A percentile compares a stretch with the other conserved stretches of the same genome.
phyloP scores from a whole-genome alignment of 108 stramenopile species.

The Epithemia pelagica region DNA sequence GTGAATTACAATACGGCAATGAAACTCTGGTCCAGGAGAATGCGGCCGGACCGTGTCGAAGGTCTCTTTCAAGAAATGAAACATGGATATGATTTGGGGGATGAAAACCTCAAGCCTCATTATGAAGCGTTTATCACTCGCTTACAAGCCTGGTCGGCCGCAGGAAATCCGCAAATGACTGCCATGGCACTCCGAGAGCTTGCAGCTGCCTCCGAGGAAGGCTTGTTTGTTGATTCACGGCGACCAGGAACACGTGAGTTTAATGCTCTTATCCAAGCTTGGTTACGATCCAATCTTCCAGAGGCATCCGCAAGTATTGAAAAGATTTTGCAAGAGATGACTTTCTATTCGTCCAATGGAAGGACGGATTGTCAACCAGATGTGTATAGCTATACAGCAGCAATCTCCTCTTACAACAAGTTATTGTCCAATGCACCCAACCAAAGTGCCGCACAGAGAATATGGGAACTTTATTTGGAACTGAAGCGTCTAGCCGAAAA shows the following conservation, averaged over 20 bases:
- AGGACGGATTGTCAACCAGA: background rate
- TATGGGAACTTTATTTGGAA: background rate
- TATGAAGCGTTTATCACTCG: background rate
- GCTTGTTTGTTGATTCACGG: background rate
- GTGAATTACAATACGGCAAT: background rate
- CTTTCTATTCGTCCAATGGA: background rate
- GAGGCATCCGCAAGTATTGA: background rate
- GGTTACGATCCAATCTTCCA: background rate
- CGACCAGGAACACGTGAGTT: background rate
- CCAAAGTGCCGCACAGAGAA: background rate
- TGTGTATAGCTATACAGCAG: background rate
- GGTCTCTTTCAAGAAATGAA: background rate
- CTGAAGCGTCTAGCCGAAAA: background rate
- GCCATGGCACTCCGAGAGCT: background rate
- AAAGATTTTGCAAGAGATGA: background rate
- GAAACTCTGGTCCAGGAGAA: background rate
- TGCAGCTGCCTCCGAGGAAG: background rate
- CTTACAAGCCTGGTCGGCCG: conserved; percentile 1
- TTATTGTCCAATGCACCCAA: background rate
- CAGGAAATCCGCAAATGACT: background rate
- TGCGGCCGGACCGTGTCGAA: background rate
- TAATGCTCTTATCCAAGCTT: background rate
- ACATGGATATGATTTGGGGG: background rate
- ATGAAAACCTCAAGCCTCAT: background rate
- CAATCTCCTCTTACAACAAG: background rate